Conservation (phyloP, 1,284 basidiomycete genomes). For the Tilletia caries region DNA sequence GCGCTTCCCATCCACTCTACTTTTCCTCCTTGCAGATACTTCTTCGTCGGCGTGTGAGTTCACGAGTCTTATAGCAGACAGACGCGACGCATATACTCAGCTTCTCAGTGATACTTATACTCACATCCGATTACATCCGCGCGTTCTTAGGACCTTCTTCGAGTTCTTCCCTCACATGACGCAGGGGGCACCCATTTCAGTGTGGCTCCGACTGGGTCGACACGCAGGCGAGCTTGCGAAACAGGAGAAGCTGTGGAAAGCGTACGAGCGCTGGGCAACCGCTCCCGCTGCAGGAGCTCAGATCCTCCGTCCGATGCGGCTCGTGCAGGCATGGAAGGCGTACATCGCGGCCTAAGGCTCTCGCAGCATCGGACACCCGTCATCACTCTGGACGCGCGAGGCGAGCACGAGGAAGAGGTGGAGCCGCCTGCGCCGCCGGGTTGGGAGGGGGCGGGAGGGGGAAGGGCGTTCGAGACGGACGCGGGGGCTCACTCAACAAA, state of each 20-base stretch:
- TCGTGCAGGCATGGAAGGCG: no score
- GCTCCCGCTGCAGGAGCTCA: background rate
- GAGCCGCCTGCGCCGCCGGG: no score
- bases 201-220: background rate
- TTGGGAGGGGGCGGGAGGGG: no score
- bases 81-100: no score
- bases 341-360: no score
- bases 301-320: background rate
- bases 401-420: no score
- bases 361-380: no score
- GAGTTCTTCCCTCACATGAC: background rate
- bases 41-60: conserved; percentile 11
- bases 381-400: no score
- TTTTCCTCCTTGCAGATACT: background rate
- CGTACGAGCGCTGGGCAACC: conserved; percentile 9
- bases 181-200: background rate
- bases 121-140: background rate
- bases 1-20: background rate
- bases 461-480: no score
- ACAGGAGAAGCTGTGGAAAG: background rate
- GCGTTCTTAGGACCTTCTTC: conserved; percentile 6
- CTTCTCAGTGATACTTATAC: no score
- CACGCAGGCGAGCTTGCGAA: background rate
- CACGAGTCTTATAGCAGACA: background rate
- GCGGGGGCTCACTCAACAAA: no score